phyloP scores from a whole-genome alignment of 2,329 filamentous ascomycete species.

The Hypomyces perniciosus region DNA sequence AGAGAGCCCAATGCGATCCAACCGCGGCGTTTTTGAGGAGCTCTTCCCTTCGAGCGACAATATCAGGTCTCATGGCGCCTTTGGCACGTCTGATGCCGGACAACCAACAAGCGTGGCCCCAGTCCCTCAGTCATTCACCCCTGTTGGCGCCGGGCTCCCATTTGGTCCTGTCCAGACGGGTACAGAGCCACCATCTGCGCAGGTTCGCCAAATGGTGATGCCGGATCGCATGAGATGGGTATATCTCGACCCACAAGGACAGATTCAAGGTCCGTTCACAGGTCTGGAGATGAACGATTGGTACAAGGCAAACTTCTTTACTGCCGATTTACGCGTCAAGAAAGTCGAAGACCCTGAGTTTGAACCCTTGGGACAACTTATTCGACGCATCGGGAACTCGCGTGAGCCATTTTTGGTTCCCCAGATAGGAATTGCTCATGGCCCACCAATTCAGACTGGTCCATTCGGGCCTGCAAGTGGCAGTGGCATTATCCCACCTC shows the following conservation, averaged over 20 bases:
- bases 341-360: constrained; percentile 92
- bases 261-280: constrained; percentile 89
- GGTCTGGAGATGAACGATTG: constrained; percentile 99
- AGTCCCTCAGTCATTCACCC: constrained; percentile 31
- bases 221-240: constrained; percentile 98
- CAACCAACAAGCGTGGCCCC: constrained; percentile 29
- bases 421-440: constrained; percentile 92
- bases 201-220: constrained; percentile 94
- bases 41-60: constrained; percentile 38
- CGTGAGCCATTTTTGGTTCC: constrained; percentile 95
- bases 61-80: constrained; percentile 28
- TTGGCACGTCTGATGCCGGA: constrained; percentile 32
- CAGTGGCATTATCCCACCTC: constrained; percentile 72
- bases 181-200: constrained; percentile 52
- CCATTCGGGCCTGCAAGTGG: constrained; percentile 44
- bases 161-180: constrained; percentile 32
- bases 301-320: constrained; percentile 99
- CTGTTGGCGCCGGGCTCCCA: constrained; percentile 27
- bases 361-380: constrained; percentile 89
- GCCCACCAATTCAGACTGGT: constrained; percentile 53
- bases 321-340: constrained; percentile 87
- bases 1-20: constrained; percentile 52
- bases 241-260: constrained; percentile 89
- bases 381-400: constrained; percentile 92
- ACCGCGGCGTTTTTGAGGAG: constrained; percentile 52